These are phyloP conservation scores for Fraxinus dipetala DNA, from an alignment of 305 asterid species.

Conservation along the genomic window DNA sequence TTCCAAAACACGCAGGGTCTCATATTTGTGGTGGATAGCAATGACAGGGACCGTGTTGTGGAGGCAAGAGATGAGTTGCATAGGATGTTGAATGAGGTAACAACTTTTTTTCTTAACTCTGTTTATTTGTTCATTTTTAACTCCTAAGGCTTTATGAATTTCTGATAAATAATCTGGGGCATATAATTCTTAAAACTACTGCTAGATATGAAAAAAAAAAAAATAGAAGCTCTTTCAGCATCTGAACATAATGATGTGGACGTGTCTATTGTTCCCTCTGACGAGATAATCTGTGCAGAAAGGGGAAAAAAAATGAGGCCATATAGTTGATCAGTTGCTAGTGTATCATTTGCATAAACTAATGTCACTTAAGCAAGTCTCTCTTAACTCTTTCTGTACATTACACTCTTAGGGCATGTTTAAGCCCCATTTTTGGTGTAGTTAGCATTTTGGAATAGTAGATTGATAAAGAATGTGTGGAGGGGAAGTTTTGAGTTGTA, in stretches of 20 bases:
- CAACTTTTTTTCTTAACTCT: background rate
- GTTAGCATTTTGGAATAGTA: no score
- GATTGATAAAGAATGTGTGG: no score
- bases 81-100: slow-evolving; percentile 81
- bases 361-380: background rate
- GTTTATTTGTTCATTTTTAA: background rate
- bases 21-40: slow-evolving; percentile 76
- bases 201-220: background rate
- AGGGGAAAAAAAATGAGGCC: background rate
- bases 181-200: background rate
- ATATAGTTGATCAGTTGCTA: background rate
- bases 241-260: background rate
- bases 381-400: background rate
- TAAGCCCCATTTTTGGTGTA: no score
- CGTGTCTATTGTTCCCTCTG: background rate
- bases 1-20: slow-evolving; percentile 84
- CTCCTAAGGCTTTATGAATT: slow-evolving; percentile 1
- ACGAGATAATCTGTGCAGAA: background rate
- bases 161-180: background rate
- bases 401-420: no score
- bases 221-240: background rate
- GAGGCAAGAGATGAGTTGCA: slow-evolving; percentile 84
- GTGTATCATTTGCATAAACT: background rate
- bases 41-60: slow-evolving; percentile 69
- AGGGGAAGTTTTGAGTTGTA: no score